Base-by-base conservation (phyloP, 768 basidiomycete genomes). In the Agrocybe pediades region DNA sequence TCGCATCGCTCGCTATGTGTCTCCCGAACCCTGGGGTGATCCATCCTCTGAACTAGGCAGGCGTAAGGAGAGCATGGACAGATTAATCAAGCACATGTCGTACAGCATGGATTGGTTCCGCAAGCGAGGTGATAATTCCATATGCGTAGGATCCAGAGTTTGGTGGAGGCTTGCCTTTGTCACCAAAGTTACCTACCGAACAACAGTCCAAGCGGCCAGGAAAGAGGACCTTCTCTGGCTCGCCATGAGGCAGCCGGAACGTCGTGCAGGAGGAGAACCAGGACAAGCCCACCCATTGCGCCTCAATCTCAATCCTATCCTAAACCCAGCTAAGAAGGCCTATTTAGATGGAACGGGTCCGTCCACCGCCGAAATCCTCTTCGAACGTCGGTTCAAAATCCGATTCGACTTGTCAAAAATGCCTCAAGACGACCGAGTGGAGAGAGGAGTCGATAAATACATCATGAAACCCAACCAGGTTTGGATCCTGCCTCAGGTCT, bases 11-110 rank as follows among this genome's bases (percentile, higher is more conserved):
- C 88, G 90, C 13, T 88, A 84, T 61, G 71, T 85, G 39, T 92
- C 91, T 0, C 85, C 83, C 41, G 73, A 80, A 33, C 86, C 89
- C 2, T 94, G 92, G 92, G 92, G 92, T 4, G 83, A 83, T 43
- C 62, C 78, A 16, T 78, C 74, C 7, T 81, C 90, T 1, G 85
- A 90, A 58, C 82, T 77, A 2, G 69, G 78, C 54, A 78, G 91
- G 27, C 77, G 82, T 8, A 66, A 63, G 36, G 57, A 51, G 6
- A 79, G 77, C 46, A 65, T 88, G 24, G 56, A 71, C 1, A 74
- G 74, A 30, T 82, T 92, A 52, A 64, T 80, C 17, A 45, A 67
- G 11, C 70, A 69, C 6, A 56, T 92, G 6, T 88, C 83, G 80
- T 45, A 63, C 3, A 63, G 65, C 8, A 49, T 74, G 17, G 68